These are phyloP conservation scores for Fusarium staphyleae DNA, from an alignment of 2,329 filamentous ascomycete species.

Conservation along the genomic window DNA sequence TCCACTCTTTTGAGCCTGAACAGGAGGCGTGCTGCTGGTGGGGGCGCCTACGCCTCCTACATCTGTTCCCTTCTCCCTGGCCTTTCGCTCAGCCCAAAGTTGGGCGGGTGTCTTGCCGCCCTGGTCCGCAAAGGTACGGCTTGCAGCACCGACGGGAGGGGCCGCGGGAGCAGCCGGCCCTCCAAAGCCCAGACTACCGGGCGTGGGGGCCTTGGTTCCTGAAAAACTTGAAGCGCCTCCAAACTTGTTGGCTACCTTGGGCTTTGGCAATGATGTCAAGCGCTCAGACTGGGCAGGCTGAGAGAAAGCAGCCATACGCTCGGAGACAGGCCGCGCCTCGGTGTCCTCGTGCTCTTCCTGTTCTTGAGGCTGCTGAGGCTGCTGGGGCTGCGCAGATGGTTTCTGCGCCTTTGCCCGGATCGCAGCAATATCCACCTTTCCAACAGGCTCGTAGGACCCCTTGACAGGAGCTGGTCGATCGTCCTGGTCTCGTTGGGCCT, in stretches of 20 bases:
- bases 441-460: constrained; percentile 91
- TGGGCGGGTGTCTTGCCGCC: constrained; percentile 97
- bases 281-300: constrained; percentile 71
- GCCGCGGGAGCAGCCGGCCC: constrained; percentile 62
- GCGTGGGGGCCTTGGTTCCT: constrained; percentile 88
- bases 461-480: constrained; percentile 86
- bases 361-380: background rate
- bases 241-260: constrained; percentile 92
- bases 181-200: constrained; percentile 71
- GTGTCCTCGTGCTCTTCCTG: constrained; percentile 46
- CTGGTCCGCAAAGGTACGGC: constrained; percentile 91
- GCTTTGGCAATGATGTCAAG: constrained; percentile 87
- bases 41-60: constrained; percentile 51
- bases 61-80: constrained; percentile 69
- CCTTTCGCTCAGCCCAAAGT: constrained; percentile 97
- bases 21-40: constrained; percentile 54
- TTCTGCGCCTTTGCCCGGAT: constrained; percentile 86
- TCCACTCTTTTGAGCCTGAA: constrained; percentile 75
- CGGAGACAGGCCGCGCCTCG: constrained; percentile 70
- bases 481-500: constrained; percentile 72
- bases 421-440: constrained; percentile 96
- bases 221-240: constrained; percentile 74
- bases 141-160: constrained; percentile 76
- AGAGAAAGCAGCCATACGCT: constrained; percentile 77
- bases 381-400: constrained; percentile 45